phyloP scores from a whole-genome alignment of 2,329 filamentous ascomycete species.

The Zopfia rhizophila region DNA sequence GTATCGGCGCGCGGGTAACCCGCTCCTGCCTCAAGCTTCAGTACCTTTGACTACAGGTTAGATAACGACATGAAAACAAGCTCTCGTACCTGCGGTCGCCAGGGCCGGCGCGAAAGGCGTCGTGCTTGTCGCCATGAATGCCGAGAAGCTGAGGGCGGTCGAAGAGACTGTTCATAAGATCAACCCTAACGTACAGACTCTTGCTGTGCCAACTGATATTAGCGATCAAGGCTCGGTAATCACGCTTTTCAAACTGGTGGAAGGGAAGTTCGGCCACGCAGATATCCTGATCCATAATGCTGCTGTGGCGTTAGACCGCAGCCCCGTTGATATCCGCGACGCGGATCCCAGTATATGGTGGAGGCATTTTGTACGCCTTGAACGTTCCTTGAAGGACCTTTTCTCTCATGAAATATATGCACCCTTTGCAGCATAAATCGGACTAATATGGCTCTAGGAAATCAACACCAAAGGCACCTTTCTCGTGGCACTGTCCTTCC shows the following conservation, averaged over 20 bases:
- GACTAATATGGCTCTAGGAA: slow-evolving; percentile 32
- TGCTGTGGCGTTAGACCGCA: slow-evolving; percentile 21
- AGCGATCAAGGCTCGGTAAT: slow-evolving; percentile 32
- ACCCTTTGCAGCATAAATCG: neutral
- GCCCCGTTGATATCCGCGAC: slow-evolving; percentile 29
- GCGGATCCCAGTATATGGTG: slow-evolving; percentile 33
- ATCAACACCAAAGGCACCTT: slow-evolving; percentile 48
- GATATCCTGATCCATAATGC: slow-evolving; percentile 36
- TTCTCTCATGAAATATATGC: neutral
- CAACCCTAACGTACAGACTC: slow-evolving; percentile 41
- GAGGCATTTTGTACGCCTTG: slow-evolving; percentile 29
- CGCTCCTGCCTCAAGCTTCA: neutral
- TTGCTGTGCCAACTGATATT: slow-evolving; percentile 44
- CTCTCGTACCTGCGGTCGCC: slow-evolving; percentile 50
- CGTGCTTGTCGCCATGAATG: slow-evolving; percentile 46
- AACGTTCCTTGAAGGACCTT: neutral
- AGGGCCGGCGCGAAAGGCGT: slow-evolving; percentile 48
- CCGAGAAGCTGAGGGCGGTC: slow-evolving; percentile 35
- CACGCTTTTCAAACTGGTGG: slow-evolving; percentile 31
- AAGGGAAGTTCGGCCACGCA: slow-evolving; percentile 31
- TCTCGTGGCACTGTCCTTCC: slow-evolving; percentile 44
- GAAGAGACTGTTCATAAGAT: slow-evolving; percentile 39
- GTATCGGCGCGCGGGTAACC: slow-evolving; percentile 45
- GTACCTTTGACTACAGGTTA: neutral
- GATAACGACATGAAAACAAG: slow-evolving; percentile 17